phyloP scores from a whole-genome alignment of 129 eudicot genomes.

The Tagetes patula region DNA sequence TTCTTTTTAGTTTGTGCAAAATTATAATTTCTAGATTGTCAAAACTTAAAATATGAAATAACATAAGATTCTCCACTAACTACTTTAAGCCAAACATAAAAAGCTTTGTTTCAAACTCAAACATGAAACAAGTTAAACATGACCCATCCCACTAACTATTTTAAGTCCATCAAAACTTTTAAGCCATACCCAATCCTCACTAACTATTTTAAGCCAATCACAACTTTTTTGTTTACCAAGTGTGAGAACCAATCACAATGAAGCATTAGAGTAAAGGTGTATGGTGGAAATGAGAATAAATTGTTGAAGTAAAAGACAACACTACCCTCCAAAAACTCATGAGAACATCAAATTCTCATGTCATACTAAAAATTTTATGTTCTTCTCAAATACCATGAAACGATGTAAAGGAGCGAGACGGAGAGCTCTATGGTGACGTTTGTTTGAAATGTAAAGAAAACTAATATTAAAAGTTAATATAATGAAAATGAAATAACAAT shows the following conservation, averaged over 20 bases:
- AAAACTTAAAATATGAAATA: not conserved
- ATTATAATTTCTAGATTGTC: not conserved
- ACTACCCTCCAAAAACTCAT: not conserved
- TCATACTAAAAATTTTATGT: not conserved
- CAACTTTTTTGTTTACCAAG: not conserved
- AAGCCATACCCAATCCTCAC: constrained; percentile 3
- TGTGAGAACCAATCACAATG: constrained; percentile 6
- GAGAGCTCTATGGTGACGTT: too few relatives aligned
- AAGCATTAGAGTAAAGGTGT: constrained; percentile 5
- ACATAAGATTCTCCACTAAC: constrained; percentile 2
- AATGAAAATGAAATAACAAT: too few relatives aligned
- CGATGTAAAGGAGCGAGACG: too few relatives aligned
- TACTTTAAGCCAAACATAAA: not conserved
- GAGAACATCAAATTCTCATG: not conserved
- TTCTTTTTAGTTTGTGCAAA: too few relatives aligned
- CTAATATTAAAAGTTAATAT: too few relatives aligned
- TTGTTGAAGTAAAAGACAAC: not conserved
- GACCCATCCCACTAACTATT: constrained; percentile 1
- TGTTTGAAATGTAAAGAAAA: too few relatives aligned
- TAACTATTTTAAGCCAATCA: constrained; percentile 3
- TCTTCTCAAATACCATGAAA: not conserved
- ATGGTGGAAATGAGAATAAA: not conserved
- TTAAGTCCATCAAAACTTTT: not conserved
- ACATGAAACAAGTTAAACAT: not conserved
- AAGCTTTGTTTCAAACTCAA: not conserved